Percentiles rank a stretch among this genome's conserved stretches.
Conservation (phyloP, 345 rosid species). For the Camelina neglecta region DNA sequence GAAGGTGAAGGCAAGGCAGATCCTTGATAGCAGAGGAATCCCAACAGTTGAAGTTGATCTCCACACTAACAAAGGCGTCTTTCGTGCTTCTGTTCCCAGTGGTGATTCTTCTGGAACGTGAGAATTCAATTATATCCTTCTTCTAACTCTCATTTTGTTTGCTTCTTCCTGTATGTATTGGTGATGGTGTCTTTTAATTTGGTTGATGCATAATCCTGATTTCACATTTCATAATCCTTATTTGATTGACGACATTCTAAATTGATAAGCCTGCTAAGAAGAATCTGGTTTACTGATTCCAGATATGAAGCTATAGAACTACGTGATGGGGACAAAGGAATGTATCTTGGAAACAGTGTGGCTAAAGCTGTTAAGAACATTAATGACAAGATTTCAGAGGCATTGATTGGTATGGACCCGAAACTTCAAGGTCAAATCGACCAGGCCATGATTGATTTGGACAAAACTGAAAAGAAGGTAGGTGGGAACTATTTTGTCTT, state of each 20-base stretch:
- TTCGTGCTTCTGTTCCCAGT: conserved; percentile 85
- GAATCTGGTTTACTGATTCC: conserved; percentile 15
- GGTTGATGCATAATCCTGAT: not conserved
- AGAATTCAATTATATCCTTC: conserved; percentile 24
- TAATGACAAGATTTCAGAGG: conserved; percentile 84
- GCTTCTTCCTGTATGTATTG: conserved; percentile 5
- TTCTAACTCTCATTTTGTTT: not conserved
- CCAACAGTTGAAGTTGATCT: conserved; percentile 96
- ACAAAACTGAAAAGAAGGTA: conserved; percentile 96
- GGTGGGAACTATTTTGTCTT: conserved; percentile 6
- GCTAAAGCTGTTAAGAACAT: conserved; percentile 89
- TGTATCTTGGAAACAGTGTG: conserved; percentile 89
- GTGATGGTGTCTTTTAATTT: conserved; percentile 7
- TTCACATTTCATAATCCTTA: not conserved
- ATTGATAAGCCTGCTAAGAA: conserved; percentile 19
- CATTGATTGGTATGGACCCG: conserved; percentile 95
- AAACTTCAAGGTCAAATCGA: conserved; percentile 87
- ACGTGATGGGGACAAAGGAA: conserved; percentile 95
- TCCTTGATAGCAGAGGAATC: conserved; percentile 93
- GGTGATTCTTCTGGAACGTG: conserved; percentile 88
- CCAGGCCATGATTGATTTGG: conserved; percentile 98
- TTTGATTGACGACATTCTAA: not conserved
- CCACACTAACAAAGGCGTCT: conserved; percentile 84
- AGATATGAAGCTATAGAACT: conserved; percentile 97
- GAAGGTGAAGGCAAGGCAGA: conserved; percentile 84